Percentiles rank a stretch among this genome's conserved stretches.
Evolutionary conservation across 768 basidiomycete genomes (phyloP).

Genomic region (Gautieria morchelliformis): DNA sequence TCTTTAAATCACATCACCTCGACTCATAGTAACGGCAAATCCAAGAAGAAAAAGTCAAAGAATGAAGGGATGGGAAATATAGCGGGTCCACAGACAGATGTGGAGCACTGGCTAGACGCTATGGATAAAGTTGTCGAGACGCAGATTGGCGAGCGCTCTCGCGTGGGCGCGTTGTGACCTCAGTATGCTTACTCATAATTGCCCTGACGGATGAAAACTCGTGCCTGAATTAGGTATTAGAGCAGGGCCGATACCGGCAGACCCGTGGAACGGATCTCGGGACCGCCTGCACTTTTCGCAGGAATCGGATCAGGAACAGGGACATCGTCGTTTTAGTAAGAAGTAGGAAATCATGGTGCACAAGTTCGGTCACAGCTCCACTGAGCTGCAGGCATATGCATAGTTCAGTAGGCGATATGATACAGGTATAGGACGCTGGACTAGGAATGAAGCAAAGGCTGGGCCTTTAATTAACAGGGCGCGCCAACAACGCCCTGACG

Average conservation of each 20-base stretch:
- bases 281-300: no score
- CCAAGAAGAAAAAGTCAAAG: constrained; percentile 8
- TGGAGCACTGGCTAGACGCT: constrained; percentile 74
- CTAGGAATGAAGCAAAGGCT: background rate
- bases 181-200: background rate
- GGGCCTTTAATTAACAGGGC: constrained; percentile 4
- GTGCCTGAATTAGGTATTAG: no score
- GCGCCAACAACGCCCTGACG: background rate
- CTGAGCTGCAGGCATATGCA: background rate
- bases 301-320: no score
- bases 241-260: no score
- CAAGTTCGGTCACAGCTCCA: background rate
- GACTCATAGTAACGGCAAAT: background rate
- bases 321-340: no score
- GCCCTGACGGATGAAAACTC: no score
- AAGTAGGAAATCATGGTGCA: no score
- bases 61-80: constrained; percentile 19
- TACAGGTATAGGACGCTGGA: constrained; percentile 10
- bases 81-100: constrained; percentile 18
- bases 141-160: background rate
- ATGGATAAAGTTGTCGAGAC: constrained; percentile 64
- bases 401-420: constrained; percentile 4
- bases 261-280: no score
- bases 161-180: background rate
- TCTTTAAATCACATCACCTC: background rate